Base-by-base conservation (phyloP, 1,284 basidiomycete species). In the Malassezia japonica region DNA sequence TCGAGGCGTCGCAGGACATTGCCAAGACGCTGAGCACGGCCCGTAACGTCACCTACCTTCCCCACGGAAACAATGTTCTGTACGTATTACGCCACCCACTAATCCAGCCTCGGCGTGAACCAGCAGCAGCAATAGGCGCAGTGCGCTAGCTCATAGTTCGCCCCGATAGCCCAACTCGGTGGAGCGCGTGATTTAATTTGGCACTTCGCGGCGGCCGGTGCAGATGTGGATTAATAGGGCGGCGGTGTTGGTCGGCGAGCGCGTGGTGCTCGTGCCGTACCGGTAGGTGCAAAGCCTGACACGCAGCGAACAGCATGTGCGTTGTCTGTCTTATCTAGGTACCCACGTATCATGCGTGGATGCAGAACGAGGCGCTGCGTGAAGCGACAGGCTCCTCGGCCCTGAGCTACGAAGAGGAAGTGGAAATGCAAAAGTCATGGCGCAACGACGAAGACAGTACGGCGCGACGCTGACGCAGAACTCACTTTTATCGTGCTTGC, bases 1-100 rank as follows among this genome's bases (percentile, higher is more conserved):
- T 99, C 67, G 94, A 99, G 77, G 88, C 94, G 35, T 86, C 86
- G 78, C 90, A 95, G 78, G 91, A 92, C 52, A 95, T 99, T 66
- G 90, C 76, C 8, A 61, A 62, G 13, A 77, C 76, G n/a, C 61
- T 77, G 37, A 64, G 70, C 39, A 55, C 48, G 33, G 64, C 67
- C 8, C 62, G 73, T 44, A 77, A 77, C 52, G 76, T 77, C 48
- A 75, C 75, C 10, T 77, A 76, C 59, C 61, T 77, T 9, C 76
- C 76, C 13, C 67, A 67, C 34, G 66, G 72, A 3, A 70, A 70
- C 48, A 72, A 70, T 56, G 71, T 75, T 59, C 69, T 75, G 47
- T 63, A 44, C 46, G 60, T 58, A 49, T 31, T 18, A 21, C 6
- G 20, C 27, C 15, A 21, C 29, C 31, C 44, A 43, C 9, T 42